Conservation (phyloP, 371 early-diverging fungal genomes). For the Umbelopsis sp. region DNA sequence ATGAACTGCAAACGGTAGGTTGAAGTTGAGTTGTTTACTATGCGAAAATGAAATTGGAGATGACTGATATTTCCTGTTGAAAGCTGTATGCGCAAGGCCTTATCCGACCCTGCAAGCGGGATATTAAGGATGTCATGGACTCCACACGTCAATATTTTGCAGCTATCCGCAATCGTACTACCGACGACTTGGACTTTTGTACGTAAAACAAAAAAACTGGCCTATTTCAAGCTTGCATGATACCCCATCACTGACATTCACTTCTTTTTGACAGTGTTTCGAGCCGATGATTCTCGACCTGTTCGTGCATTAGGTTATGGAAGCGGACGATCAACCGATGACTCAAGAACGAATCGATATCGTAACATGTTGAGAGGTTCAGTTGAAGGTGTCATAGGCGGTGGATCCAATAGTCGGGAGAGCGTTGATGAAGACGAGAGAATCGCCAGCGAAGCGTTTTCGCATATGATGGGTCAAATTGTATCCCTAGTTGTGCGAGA, state of each 20-base stretch:
- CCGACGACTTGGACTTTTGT: constrained; percentile 56
- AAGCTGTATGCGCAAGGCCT: constrained; percentile 54
- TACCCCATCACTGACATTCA: not conserved
- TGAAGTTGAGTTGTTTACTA: not conserved
- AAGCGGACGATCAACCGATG: constrained; percentile 35
- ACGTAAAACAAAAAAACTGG: constrained; percentile 2
- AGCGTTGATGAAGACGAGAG: constrained; percentile 54
- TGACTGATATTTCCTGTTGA: not conserved
- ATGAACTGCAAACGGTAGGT: constrained; percentile 81
- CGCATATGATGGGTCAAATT: constrained; percentile 51
- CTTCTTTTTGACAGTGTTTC: constrained; percentile 35
- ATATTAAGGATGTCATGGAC: constrained; percentile 50
- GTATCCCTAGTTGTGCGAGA: constrained; percentile 60
- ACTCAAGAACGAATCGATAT: constrained; percentile 39
- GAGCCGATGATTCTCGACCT: constrained; percentile 52
- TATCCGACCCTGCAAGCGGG: constrained; percentile 51
- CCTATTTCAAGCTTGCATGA: not conserved
- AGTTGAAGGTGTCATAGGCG: constrained; percentile 42
- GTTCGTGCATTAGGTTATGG: constrained; percentile 50
- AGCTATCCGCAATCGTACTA: constrained; percentile 40
- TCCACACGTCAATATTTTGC: constrained; percentile 39
- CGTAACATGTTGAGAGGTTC: constrained; percentile 56
- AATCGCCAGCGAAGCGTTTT: constrained; percentile 53
- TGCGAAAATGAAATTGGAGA: not conserved
- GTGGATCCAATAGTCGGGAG: constrained; percentile 25